A percentile compares a stretch with the other conserved stretches of the same genome.
Conservation (phyloP, 2,329 filamentous ascomycete genomes). For the Cytospora chrysosperma region DNA sequence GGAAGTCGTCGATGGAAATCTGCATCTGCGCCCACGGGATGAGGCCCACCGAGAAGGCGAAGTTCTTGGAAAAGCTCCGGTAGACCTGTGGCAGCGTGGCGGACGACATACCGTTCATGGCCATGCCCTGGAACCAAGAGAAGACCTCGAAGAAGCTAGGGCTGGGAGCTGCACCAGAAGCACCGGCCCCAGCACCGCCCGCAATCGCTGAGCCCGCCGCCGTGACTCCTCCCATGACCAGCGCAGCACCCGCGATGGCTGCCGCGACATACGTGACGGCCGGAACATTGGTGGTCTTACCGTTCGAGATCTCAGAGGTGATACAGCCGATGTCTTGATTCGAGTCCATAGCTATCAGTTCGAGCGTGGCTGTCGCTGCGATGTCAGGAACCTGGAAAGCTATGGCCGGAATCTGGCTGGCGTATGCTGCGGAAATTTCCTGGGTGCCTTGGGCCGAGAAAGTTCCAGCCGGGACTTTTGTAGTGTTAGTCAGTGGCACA, state of each 20-base stretch:
- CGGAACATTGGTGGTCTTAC: constrained; percentile 73
- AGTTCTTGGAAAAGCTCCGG: constrained; percentile 87
- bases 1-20: constrained; percentile 78
- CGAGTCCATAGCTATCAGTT: constrained; percentile 63
- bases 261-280: constrained; percentile 82
- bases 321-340: constrained; percentile 73
- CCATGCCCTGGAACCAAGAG: constrained; percentile 89
- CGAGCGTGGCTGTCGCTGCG: constrained; percentile 76
- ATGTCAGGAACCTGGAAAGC: constrained; percentile 91
- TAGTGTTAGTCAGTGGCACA: constrained; percentile 24
- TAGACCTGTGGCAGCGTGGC: constrained; percentile 87
- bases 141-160: constrained; percentile 85
- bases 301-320: constrained; percentile 77
- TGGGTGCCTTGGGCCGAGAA: constrained; percentile 75
- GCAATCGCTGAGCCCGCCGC: constrained; percentile 63
- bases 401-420: constrained; percentile 77
- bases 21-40: constrained; percentile 83
- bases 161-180: constrained; percentile 65
- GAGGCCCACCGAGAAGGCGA: constrained; percentile 84
- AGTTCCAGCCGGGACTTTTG: constrained; percentile 66
- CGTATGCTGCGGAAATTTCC: constrained; percentile 68
- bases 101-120: constrained; percentile 94
- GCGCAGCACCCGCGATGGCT: constrained; percentile 80
- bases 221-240: constrained; percentile 70
- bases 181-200: constrained; percentile 52